Evolutionary conservation across 2,329 filamentous ascomycete genomes (phyloP).

Genomic region (Colletotrichum karsti): DNA sequence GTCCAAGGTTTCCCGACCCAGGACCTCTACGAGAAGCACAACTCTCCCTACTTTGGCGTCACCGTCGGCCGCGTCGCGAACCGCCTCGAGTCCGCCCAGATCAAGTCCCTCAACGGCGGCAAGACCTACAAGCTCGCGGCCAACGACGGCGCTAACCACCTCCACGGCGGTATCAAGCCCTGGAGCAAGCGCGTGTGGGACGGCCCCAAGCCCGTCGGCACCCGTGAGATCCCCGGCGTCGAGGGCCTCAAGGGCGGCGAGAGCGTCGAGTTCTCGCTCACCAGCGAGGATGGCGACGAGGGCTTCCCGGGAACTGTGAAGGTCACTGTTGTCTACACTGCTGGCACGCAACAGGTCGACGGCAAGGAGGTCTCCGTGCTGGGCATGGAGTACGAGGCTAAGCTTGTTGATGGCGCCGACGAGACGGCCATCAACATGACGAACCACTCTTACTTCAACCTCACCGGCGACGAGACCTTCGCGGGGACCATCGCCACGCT

Average conservation of each 20-base stretch:
- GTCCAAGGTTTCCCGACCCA: slow-evolving; percentile 85
- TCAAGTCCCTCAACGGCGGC: slow-evolving; percentile 75
- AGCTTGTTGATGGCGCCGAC: slow-evolving; percentile 77
- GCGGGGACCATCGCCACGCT: slow-evolving; percentile 74
- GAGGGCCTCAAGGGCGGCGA: slow-evolving; percentile 67
- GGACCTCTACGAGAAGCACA: slow-evolving; percentile 78
- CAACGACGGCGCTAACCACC: slow-evolving; percentile 81
- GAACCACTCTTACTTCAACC: slow-evolving; percentile 88
- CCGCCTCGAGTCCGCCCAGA: slow-evolving; percentile 76
- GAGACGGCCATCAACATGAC: slow-evolving; percentile 94
- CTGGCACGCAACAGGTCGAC: slow-evolving; percentile 70
- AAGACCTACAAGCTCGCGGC: slow-evolving; percentile 74
- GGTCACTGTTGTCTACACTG: slow-evolving; percentile 79
- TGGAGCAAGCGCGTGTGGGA: slow-evolving; percentile 86
- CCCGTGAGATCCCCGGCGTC: slow-evolving; percentile 57
- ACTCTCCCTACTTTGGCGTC: slow-evolving; percentile 86
- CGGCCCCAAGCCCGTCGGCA: slow-evolving; percentile 71
- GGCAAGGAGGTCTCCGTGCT: slow-evolving; percentile 75
- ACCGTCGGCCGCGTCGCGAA: slow-evolving; percentile 91
- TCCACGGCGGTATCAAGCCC: slow-evolving; percentile 77
- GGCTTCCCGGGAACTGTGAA: slow-evolving; percentile 90
- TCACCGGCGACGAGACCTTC: slow-evolving; percentile 60
- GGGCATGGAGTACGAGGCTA: slow-evolving; percentile 89
- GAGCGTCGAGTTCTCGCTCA: slow-evolving; percentile 70
- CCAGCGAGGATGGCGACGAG: slow-evolving; percentile 84